Conservation (phyloP, 768 basidiomycete species). For the Mycena haematopus region DNA sequence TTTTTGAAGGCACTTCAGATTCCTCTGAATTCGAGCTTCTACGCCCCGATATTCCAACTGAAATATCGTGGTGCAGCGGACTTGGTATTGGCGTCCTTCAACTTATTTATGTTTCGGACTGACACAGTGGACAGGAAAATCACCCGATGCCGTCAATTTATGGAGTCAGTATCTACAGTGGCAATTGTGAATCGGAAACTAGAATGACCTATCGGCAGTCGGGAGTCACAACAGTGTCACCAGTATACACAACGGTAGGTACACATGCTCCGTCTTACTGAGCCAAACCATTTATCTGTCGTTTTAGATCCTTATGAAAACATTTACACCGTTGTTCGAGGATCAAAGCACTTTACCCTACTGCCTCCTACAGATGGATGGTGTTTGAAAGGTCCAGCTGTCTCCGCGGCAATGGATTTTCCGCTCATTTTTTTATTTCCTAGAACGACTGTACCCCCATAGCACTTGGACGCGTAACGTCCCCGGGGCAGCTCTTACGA, state of each 20-base stretch:
- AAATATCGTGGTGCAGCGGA: conserved; percentile 78
- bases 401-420: neutral
- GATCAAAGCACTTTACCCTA: conserved; percentile 84
- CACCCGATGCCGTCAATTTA: conserved; percentile 89
- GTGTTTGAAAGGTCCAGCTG: conserved; percentile 71
- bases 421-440: conserved; percentile 15
- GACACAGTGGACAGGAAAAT: conserved; percentile 46
- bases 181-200: neutral
- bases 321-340: conserved; percentile 86
- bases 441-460: conserved; percentile 70
- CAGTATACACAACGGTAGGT: conserved; percentile 90
- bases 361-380: conserved; percentile 90
- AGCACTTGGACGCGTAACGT: conserved; percentile 64
- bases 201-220: conserved; percentile 39
- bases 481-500: conserved; percentile 35
- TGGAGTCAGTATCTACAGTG: conserved; percentile 58
- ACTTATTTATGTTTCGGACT: neutral
- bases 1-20: conserved; percentile 43
- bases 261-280: conserved; percentile 22
- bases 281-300: neutral
- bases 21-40: conserved; percentile 68
- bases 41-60: conserved; percentile 67
- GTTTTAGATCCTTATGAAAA: conserved; percentile 88
- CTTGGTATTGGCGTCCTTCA: conserved; percentile 59
- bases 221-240: conserved; percentile 80